These are phyloP conservation scores for Anthracocystis setariae DNA, from an alignment of 1,284 basidiomycete species.

Conservation along the genomic window DNA sequence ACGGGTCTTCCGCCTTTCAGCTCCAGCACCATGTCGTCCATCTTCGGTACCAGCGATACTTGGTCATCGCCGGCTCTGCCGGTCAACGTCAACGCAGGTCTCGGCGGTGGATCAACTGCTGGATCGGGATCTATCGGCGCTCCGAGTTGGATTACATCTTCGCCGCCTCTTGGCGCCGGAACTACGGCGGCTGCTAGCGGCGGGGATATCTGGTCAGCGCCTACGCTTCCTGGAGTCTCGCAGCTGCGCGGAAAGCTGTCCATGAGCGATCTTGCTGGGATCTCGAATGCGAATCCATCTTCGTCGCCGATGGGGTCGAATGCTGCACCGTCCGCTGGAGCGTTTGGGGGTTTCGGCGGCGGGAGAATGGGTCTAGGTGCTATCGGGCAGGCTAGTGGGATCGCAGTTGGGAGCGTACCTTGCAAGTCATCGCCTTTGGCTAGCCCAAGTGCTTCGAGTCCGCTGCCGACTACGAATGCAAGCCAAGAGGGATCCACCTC, in stretches of 20 bases:
- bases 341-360: conserved; percentile 16
- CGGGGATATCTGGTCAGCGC: conserved; percentile 45
- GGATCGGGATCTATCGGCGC: not conserved
- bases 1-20: conserved; percentile 21
- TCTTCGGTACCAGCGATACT: conserved; percentile 36
- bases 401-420: conserved; percentile 4
- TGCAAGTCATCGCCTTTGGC: conserved; percentile 13
- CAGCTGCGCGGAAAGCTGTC: conserved; percentile 26
- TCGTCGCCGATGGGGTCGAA: not conserved
- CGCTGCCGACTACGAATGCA: not conserved
- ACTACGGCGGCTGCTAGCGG: not conserved
- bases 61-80: conserved; percentile 25
- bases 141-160: conserved; percentile 33
- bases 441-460: conserved; percentile 8
- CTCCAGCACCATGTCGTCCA: conserved; percentile 25
- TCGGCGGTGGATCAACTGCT: not conserved
- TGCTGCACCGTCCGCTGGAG: not conserved
- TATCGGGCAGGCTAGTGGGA: conserved; percentile 15
- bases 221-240: conserved; percentile 19
- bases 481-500: not conserved
- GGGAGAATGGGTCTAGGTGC: conserved; percentile 23
- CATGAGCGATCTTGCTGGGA: conserved; percentile 16
- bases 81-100: not conserved
- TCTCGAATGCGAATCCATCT: conserved; percentile 1
- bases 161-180: conserved; percentile 31